A percentile compares a stretch with the other conserved stretches of the same genome.
phyloP scores from a whole-genome alignment of 768 basidiomycete species.

The Guyanaporus albipodus region DNA sequence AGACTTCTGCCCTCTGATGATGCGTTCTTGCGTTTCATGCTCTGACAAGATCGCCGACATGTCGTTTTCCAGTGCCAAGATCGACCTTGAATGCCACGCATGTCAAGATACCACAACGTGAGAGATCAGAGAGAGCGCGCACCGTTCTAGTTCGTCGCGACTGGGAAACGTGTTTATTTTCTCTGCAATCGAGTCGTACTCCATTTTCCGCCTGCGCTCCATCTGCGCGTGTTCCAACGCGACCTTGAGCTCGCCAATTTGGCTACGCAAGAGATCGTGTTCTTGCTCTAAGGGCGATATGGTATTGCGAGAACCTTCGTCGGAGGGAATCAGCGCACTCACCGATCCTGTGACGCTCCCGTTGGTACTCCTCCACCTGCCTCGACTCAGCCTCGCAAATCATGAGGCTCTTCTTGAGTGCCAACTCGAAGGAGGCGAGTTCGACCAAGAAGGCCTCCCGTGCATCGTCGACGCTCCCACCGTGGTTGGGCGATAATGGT shows the following conservation, averaged over 20 bases:
- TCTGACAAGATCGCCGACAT: slow-evolving; percentile 71
- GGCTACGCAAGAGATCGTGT: slow-evolving; percentile 58
- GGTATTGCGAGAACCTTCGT: neutral
- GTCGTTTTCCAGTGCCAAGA: slow-evolving; percentile 68
- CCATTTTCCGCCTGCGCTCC: slow-evolving; percentile 72
- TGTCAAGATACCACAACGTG: neutral
- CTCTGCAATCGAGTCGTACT: slow-evolving; percentile 82
- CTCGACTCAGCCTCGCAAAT: slow-evolving; percentile 82
- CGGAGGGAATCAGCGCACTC: slow-evolving; percentile 22
- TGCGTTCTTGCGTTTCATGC: slow-evolving; percentile 67
- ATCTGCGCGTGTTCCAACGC: slow-evolving; percentile 77
- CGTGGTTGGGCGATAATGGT: slow-evolving; percentile 30
- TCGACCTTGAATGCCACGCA: slow-evolving; percentile 46
- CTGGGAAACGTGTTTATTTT: slow-evolving; percentile 75
- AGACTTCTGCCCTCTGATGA: slow-evolving; percentile 62
- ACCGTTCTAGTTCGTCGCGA: slow-evolving; percentile 76
- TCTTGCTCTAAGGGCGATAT: slow-evolving; percentile 52
- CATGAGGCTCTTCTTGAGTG: slow-evolving; percentile 75
- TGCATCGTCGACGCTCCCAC: slow-evolving; percentile 56
- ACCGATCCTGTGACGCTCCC: slow-evolving; percentile 71
- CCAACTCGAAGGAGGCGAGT: slow-evolving; percentile 68
- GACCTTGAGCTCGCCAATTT: slow-evolving; percentile 76
- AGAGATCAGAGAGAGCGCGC: slow-evolving; percentile 28
- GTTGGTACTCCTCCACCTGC: slow-evolving; percentile 81
- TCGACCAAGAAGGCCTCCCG: slow-evolving; percentile 78